Conservation (phyloP, 371 early-diverging fungal genomes). For the Mucor lusitanicus region DNA sequence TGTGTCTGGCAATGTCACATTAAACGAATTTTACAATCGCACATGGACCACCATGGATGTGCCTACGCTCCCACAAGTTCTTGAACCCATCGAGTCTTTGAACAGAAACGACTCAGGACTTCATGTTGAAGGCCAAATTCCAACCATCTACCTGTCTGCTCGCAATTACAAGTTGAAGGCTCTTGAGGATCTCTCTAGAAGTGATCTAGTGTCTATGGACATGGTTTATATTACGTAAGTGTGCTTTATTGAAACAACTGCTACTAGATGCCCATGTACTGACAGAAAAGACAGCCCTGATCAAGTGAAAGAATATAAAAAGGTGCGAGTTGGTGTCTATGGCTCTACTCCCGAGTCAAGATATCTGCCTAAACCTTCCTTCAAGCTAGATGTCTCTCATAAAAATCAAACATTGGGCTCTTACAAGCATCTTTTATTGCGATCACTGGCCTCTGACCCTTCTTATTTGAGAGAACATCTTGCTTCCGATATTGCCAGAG, state of each 20-base stretch:
- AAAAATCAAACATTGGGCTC: not conserved
- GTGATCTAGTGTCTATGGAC: not conserved
- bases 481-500: constrained; percentile 43
- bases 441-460: constrained; percentile 38
- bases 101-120: constrained; percentile 16
- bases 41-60: constrained; percentile 15
- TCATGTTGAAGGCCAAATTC: constrained; percentile 19
- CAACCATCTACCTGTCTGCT: constrained; percentile 20
- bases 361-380: not conserved
- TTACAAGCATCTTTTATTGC: constrained; percentile 1
- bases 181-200: not conserved
- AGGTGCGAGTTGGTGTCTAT: not conserved
- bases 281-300: not conserved
- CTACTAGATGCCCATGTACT: not conserved
- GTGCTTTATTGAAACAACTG: not conserved
- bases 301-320: not conserved
- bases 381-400: not conserved
- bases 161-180: not conserved
- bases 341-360: not conserved
- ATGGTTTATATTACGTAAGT: not conserved
- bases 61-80: not conserved
- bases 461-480: constrained; percentile 53
- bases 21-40: constrained; percentile 21
- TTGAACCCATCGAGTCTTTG: constrained; percentile 7
- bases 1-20: not conserved